Evolutionary conservation across 352 stramenopile species (phyloP).

Genomic region (Globisporangium takayamanum): DNA sequence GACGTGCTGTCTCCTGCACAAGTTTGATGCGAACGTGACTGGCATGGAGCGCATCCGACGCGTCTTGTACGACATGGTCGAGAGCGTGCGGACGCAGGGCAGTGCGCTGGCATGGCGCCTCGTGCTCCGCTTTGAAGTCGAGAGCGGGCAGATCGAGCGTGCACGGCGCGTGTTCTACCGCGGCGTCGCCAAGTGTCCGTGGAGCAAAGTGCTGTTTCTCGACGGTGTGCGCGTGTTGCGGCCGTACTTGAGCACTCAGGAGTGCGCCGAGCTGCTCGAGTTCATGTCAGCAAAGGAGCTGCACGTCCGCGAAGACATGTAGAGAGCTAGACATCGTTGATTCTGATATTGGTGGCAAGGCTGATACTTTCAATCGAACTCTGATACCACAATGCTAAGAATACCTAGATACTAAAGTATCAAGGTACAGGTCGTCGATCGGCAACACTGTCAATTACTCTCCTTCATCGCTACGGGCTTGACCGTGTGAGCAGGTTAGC

Average conservation of each 20-base stretch:
- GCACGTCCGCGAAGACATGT: conserved; percentile 30
- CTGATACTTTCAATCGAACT: too few relatives aligned
- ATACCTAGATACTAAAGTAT: too few relatives aligned
- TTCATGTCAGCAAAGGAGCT: conserved; percentile 75
- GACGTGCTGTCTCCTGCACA: conserved; percentile 64
- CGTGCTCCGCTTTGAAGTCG: conserved; percentile 74
- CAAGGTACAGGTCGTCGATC: too few relatives aligned
- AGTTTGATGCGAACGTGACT: conserved; percentile 50
- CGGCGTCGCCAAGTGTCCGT: conserved; percentile 57
- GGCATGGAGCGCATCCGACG: conserved; percentile 47
- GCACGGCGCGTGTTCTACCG: conserved; percentile 74
- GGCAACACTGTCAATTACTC: too few relatives aligned
- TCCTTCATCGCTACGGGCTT: too few relatives aligned
- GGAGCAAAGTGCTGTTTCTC: conserved; percentile 75
- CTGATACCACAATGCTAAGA: too few relatives aligned
- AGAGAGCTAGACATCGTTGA: too few relatives aligned
- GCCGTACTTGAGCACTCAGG: conserved; percentile 48
- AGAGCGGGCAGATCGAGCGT: conserved; percentile 54
- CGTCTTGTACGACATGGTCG: conserved; percentile 64
- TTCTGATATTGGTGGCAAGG: too few relatives aligned
- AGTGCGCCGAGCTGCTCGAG: conserved; percentile 57
- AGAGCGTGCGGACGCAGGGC: conserved; percentile 37
- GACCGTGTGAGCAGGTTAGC: too few relatives aligned
- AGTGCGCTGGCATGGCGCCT: conserved; percentile 61
- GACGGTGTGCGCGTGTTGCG: conserved; percentile 57